Evolutionary conservation across 495 filamentous ascomycete genomes (phyloP).

Genomic region (Neohortaea acidophila): DNA sequence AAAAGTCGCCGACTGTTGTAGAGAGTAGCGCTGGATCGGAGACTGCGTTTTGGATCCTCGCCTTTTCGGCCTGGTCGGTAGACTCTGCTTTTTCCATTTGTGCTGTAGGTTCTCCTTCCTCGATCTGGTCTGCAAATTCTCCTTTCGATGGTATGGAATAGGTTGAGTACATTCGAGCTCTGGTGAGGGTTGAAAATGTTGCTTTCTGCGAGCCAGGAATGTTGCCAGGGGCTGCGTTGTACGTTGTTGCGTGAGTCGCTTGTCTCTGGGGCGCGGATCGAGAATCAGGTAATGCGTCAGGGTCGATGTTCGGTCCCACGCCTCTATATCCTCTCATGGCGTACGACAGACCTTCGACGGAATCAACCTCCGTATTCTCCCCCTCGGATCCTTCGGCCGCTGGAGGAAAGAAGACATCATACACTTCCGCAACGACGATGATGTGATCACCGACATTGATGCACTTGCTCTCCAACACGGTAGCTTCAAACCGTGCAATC

Average conservation of each 20-base stretch:
- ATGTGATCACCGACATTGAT: slow-evolving; percentile 38
- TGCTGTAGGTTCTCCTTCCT: too few species aligned
- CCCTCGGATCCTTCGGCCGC: neutral
- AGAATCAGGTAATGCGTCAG: neutral
- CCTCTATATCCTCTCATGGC: slow-evolving; percentile 4
- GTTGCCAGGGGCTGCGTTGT: too few species aligned
- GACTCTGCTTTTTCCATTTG: too few species aligned
- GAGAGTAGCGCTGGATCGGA: neutral
- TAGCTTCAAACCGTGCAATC: slow-evolving; percentile 17
- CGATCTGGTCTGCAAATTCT: too few species aligned
- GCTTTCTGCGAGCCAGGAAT: too few species aligned
- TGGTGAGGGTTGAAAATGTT: too few species aligned
- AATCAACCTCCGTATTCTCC: neutral
- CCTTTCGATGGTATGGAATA: too few species aligned
- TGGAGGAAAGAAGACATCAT: neutral
- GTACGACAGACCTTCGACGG: slow-evolving; percentile 4
- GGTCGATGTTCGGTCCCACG: slow-evolving; percentile 3
- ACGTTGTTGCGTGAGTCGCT: too few species aligned
- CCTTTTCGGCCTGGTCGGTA: neutral
- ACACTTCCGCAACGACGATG: slow-evolving; percentile 40
- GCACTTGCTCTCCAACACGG: slow-evolving; percentile 18
- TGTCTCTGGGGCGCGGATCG: too few species aligned
- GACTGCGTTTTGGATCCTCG: neutral
- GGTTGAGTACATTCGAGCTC: too few species aligned
- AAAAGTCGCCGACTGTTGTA: neutral